Base-by-base conservation (phyloP, 805 yeast genomes). In the Zygotorulaspora sp. region DNA sequence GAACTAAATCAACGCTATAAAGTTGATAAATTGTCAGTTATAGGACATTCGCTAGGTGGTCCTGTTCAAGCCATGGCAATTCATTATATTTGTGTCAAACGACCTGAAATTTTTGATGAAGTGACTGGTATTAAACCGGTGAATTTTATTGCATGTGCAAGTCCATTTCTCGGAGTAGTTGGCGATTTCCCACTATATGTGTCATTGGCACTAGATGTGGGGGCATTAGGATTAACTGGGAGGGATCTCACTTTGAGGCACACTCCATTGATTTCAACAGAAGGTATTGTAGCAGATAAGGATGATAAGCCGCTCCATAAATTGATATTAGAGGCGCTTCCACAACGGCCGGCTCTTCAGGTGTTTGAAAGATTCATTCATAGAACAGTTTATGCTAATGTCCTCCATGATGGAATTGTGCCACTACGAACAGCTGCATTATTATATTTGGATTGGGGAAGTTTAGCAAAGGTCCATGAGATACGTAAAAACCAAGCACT, bases 11-110 rank as follows among this genome's bases (percentile, higher is more conserved):
- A 56, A 9, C 42, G 47, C 6, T 68, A 66, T 16, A 51, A 66
- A 4, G 77, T 86, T 6, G 60, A 62, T 9, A 77, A 77, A 50
- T 77, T 90, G 4, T 90, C 97, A 2, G 89, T 92, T 52, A 67
- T 92, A 14, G 95, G 92, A 1, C 98, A 92, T 61, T 90, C 97
- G 0, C 66, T 92, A 17, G 98, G 98, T 12, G 98, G 98, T 0
- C 75, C 85, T 12, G 83, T 83, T 7, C 97, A 90, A 63, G 78
- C 95, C 0, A 90, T 84, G 70, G 95, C 97, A 1, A 68, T 92
- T 27, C 92, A 90, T 2, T 83, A 87, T 55, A 72, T 92, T 4
- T 39, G 70, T 10, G 57, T 65, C 6, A 57, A 75, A 41, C 70
- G 78, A 43, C 94, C 96, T 0, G 72, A 76, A 50, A 77, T 88